A percentile compares a stretch with the other conserved stretches of the same genome.
Conservation (phyloP, 2,329 filamentous ascomycete species). For the Amylocarpus encephaloides region DNA sequence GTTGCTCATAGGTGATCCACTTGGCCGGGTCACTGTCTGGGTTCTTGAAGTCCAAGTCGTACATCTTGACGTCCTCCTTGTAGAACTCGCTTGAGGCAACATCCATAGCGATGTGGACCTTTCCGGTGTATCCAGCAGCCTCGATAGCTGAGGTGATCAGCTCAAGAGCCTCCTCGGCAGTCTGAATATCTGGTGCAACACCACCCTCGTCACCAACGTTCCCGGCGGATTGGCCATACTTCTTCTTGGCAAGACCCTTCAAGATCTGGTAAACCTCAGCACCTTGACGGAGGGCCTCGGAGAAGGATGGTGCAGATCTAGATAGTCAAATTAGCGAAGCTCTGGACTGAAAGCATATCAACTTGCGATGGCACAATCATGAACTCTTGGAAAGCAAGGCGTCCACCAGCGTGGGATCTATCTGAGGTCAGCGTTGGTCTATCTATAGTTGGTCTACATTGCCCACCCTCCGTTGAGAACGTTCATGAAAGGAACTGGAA, state of each 20-base stretch:
- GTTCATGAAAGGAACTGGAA: conserved; percentile 90
- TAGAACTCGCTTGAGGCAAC: conserved; percentile 99
- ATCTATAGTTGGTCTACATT: background rate
- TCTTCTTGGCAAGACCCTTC: conserved; percentile 96
- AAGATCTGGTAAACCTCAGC: conserved; percentile 97
- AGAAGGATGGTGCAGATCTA: conserved; percentile 80
- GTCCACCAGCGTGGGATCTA: conserved; percentile 93
- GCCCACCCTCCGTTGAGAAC: conserved; percentile 67
- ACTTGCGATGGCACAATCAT: conserved; percentile 82
- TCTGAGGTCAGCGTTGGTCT: conserved; percentile 14
- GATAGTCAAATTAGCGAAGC: conserved; percentile 7
- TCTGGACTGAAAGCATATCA: background rate
- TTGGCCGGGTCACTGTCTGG: conserved; percentile 90
- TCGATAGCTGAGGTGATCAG: conserved; percentile 94
- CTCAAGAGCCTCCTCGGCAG: conserved; percentile 90
- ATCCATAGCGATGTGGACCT: conserved; percentile 98
- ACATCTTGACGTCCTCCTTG: conserved; percentile 96
- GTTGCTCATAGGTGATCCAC: conserved; percentile 98
- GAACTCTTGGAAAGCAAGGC: conserved; percentile 92
- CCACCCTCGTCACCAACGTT: conserved; percentile 99
- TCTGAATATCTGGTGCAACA: conserved; percentile 98
- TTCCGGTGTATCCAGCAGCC: conserved; percentile 87
- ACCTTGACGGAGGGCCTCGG: conserved; percentile 93
- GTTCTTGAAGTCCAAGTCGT: conserved; percentile 99
- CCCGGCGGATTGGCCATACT: conserved; percentile 96